Percentiles rank a stretch among this genome's conserved stretches.
phyloP scores from a whole-genome alignment of 352 stramenopile genomes.

The Thraustochytrium sp. region DNA sequence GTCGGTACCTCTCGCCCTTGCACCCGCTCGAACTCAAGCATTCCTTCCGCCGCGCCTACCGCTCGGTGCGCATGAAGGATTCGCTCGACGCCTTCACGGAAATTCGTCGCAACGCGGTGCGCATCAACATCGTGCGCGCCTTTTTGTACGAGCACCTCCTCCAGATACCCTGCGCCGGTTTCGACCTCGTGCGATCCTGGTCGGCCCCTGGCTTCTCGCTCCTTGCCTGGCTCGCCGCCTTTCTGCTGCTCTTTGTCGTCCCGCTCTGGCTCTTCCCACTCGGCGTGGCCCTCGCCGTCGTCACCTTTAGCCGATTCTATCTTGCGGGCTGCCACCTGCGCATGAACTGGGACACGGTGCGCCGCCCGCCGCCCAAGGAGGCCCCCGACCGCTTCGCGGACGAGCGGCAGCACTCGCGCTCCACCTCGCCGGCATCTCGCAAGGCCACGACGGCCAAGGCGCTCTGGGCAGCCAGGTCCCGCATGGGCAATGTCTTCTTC shows the following conservation, averaged over 20 bases:
- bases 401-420: not conserved
- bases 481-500: not conserved
- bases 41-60: not conserved
- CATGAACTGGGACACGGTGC: slow-evolving; percentile 5
- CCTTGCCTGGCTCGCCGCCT: not conserved
- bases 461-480: not conserved
- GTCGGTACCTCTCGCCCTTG: not conserved
- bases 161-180: not conserved
- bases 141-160: not conserved
- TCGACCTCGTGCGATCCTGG: not conserved
- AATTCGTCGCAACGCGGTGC: not conserved
- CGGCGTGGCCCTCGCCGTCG: not conserved
- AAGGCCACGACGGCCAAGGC: no score
- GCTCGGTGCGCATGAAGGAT: not conserved
- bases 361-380: not conserved
- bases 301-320: not conserved
- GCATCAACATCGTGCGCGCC: not conserved
- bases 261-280: not conserved
- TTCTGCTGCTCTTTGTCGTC: not conserved
- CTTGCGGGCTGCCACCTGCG: not conserved
- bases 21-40: not conserved
- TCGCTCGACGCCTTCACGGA: not conserved
- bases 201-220: not conserved
- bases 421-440: no score
- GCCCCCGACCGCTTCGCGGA: not conserved